Percentiles rank a stretch among this genome's conserved stretches.
phyloP scores from a whole-genome alignment of 768 basidiomycete genomes.

The Xerocomus potaroensis region DNA sequence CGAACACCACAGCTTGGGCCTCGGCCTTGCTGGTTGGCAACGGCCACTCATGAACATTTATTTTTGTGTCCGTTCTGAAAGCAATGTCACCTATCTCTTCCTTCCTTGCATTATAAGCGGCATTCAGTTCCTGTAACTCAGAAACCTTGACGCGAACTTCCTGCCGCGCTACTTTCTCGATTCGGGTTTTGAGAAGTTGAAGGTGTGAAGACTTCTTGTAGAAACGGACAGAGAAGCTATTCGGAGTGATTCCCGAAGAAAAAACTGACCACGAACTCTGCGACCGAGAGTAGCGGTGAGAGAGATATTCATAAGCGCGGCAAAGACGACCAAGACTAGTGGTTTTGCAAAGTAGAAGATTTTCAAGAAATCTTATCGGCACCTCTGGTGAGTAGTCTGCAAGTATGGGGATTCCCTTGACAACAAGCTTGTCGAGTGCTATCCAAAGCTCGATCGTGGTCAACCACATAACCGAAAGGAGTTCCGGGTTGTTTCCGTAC shows the following conservation, averaged over 20 bases:
- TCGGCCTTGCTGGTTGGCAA: conserved; percentile 28
- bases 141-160: conserved; percentile 17
- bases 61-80: conserved; percentile 14
- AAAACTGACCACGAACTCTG: conserved; percentile 34
- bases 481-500: no score
- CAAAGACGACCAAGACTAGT: conserved; percentile 26
- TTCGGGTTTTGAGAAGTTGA: conserved; percentile 21
- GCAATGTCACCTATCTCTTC: not conserved
- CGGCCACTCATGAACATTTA: conserved; percentile 43
- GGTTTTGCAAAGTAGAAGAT: conserved; percentile 37
- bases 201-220: conserved; percentile 21
- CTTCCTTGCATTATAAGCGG: not conserved
- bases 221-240: conserved; percentile 33
- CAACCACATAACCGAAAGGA: no score
- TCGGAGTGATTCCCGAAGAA: conserved; percentile 8
- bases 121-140: conserved; percentile 26
- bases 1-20: conserved; percentile 36
- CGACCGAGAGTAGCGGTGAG: conserved; percentile 20
- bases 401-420: conserved; percentile 36
- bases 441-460: no score
- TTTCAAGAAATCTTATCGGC: conserved; percentile 33
- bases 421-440: no score
- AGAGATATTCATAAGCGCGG: conserved; percentile 30
- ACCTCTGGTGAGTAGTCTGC: conserved; percentile 44
- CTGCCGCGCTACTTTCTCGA: conserved; percentile 25